phyloP scores from a whole-genome alignment of 495 filamentous ascomycete genomes.

The Lentithecium fluviatile region DNA sequence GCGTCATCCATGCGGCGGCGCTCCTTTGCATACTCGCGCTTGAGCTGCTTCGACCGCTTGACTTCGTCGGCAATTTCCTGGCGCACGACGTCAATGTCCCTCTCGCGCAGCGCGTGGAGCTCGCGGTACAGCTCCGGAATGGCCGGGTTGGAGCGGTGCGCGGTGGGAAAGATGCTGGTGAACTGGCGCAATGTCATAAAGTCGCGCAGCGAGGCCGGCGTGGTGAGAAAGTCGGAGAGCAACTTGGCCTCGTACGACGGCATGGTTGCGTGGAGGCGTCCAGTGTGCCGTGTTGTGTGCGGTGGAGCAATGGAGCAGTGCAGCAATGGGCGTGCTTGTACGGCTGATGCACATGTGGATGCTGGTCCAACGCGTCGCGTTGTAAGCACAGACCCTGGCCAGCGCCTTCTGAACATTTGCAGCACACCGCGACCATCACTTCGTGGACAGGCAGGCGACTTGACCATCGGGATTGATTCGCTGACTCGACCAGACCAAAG shows the following conservation, averaged over 20 bases:
- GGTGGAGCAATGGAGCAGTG: too few species aligned
- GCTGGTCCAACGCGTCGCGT: slow-evolving; percentile 14
- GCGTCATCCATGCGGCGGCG: slow-evolving; percentile 55
- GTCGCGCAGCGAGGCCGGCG: slow-evolving; percentile 68
- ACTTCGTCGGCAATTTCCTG: slow-evolving; percentile 67
- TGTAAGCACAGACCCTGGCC: slow-evolving; percentile 1
- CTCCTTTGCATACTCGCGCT: slow-evolving; percentile 58
- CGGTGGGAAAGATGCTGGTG: slow-evolving; percentile 69
- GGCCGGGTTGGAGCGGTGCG: slow-evolving; percentile 67
- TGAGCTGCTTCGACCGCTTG: slow-evolving; percentile 60
- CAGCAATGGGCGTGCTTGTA: too few species aligned
- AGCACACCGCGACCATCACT: slow-evolving; percentile 1
- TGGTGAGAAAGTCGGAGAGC: slow-evolving; percentile 73
- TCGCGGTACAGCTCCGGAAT: slow-evolving; percentile 76
- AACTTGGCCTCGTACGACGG: slow-evolving; percentile 70
- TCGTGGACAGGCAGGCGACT: neutral
- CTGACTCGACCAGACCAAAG: neutral
- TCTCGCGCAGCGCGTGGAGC: slow-evolving; percentile 68
- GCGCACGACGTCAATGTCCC: slow-evolving; percentile 65
- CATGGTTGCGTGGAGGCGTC: slow-evolving; percentile 49
- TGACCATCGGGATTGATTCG: slow-evolving; percentile 5
- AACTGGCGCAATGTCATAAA: slow-evolving; percentile 74
- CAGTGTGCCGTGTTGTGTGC: neutral
- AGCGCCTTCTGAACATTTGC: neutral
- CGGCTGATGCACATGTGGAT: neutral